Evolutionary conservation across 106 monocot genomes (phyloP).

Genomic region (Triglochin maritima): DNA sequence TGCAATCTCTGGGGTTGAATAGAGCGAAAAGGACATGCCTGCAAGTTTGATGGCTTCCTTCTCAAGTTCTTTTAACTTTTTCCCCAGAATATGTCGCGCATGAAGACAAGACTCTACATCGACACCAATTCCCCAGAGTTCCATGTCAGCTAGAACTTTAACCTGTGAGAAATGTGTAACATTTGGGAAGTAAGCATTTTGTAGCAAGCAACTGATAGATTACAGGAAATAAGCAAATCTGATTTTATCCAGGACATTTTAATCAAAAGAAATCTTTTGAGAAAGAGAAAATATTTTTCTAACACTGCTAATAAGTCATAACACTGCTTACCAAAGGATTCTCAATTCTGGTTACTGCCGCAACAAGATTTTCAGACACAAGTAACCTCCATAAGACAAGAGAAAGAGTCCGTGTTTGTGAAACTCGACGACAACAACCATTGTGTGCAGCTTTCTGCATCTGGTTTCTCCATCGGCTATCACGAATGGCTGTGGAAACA

Average conservation of each 20-base stretch:
- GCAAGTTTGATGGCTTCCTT: constrained; percentile 68
- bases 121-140: constrained; percentile 85
- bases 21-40: constrained; percentile 74
- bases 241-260: not conserved
- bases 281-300: not conserved
- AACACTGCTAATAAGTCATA: not conserved
- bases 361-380: constrained; percentile 54
- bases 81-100: constrained; percentile 58
- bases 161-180: constrained; percentile 32
- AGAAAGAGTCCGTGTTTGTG: constrained; percentile 60
- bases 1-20: constrained; percentile 82
- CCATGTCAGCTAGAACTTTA: constrained; percentile 89
- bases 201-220: no score
- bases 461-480: constrained; percentile 90
- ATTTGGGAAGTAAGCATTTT: no score
- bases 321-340: constrained; percentile 55
- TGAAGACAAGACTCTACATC: constrained; percentile 81
- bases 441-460: constrained; percentile 89
- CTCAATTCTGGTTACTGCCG: constrained; percentile 50
- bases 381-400: constrained; percentile 69
- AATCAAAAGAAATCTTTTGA: not conserved
- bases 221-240: not conserved
- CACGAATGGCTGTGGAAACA: constrained; percentile 61
- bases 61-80: constrained; percentile 85
- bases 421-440: constrained; percentile 91